Conservation (phyloP, 805 yeast species). For the Nakazawaea anatomiae region DNA sequence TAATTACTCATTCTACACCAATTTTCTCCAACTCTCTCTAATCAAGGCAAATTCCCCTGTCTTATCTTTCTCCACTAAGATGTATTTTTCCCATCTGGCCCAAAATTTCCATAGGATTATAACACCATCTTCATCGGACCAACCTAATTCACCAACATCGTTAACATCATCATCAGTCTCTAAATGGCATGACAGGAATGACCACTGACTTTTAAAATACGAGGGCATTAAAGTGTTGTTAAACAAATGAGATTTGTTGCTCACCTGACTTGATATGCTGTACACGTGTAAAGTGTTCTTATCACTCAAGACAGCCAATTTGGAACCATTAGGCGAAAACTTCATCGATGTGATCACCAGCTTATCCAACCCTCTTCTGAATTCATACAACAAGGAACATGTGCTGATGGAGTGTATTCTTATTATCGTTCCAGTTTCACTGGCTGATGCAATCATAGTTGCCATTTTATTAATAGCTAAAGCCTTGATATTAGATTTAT, state of each 20-base stretch:
- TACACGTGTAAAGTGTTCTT: slow-evolving; percentile 86
- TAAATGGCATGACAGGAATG: slow-evolving; percentile 65
- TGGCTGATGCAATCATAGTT: slow-evolving; percentile 70
- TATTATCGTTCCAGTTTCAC: slow-evolving; percentile 76
- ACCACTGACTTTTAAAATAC: slow-evolving; percentile 84
- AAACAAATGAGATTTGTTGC: slow-evolving; percentile 58
- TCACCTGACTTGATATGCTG: slow-evolving; percentile 28
- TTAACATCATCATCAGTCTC: slow-evolving; percentile 15
- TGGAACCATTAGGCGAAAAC: slow-evolving; percentile 70
- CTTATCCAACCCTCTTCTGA: slow-evolving; percentile 83
- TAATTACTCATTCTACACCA: neutral
- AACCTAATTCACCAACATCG: slow-evolving; percentile 51
- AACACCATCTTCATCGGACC: slow-evolving; percentile 72
- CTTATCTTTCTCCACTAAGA: slow-evolving; percentile 45
- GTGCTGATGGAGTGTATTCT: slow-evolving; percentile 65
- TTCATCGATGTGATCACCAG: slow-evolving; percentile 80
- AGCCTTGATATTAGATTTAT: slow-evolving; percentile 58
- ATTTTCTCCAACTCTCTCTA: slow-evolving; percentile 67
- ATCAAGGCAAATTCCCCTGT: slow-evolving; percentile 47
- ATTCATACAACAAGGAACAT: slow-evolving; percentile 72
- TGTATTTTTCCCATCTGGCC: slow-evolving; percentile 84
- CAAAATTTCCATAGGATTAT: slow-evolving; percentile 69
- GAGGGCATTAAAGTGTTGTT: slow-evolving; percentile 56
- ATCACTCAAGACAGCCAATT: slow-evolving; percentile 81
- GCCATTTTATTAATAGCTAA: slow-evolving; percentile 61